Conservation (phyloP, 2,329 filamentous ascomycete genomes). For the Cladosporium cucumerinum region DNA sequence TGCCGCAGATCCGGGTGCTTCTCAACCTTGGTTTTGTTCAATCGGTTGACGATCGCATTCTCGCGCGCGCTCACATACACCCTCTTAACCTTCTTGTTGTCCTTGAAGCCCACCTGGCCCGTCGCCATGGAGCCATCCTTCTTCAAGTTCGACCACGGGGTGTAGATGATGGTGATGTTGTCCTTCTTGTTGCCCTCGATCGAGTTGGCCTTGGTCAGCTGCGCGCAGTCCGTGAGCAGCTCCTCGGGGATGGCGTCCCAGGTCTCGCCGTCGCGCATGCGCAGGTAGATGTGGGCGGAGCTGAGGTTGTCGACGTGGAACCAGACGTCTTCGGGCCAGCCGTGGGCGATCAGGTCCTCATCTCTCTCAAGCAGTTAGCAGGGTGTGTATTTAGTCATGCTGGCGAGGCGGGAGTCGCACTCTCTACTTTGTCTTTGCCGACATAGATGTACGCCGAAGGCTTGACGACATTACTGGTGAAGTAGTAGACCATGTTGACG, state of each 20-base stretch:
- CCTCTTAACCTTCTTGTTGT: constrained; percentile 78
- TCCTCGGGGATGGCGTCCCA: constrained; percentile 79
- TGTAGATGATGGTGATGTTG: constrained; percentile 95
- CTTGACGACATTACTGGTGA: constrained; percentile 77
- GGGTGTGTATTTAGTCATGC: constrained; percentile 17
- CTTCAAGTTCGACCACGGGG: constrained; percentile 92
- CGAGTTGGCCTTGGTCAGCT: constrained; percentile 97
- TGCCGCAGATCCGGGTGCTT: constrained; percentile 77
- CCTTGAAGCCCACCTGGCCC: constrained; percentile 93
- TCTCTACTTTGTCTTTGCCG: constrained; percentile 98
- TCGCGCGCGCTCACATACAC: constrained; percentile 76
- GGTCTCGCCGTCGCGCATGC: constrained; percentile 69
- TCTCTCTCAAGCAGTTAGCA: constrained; percentile 55
- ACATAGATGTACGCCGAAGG: constrained; percentile 89
- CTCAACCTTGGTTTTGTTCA: constrained; percentile 94
- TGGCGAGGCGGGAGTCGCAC: constrained; percentile 52
- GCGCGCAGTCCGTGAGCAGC: constrained; percentile 83
- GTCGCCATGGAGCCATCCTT: constrained; percentile 95
- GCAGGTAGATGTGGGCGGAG: constrained; percentile 92
- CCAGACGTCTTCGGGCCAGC: constrained; percentile 96
- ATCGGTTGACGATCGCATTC: constrained; percentile 90
- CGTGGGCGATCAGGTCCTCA: constrained; percentile 92
- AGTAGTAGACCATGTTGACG: constrained; percentile 83
- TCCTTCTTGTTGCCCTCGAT: constrained; percentile 99
- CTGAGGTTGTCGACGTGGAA: constrained; percentile 98